A percentile compares a stretch with the other conserved stretches of the same genome.
Evolutionary conservation across 768 basidiomycete species (phyloP).

Genomic region (Cubamyces lactineus): DNA sequence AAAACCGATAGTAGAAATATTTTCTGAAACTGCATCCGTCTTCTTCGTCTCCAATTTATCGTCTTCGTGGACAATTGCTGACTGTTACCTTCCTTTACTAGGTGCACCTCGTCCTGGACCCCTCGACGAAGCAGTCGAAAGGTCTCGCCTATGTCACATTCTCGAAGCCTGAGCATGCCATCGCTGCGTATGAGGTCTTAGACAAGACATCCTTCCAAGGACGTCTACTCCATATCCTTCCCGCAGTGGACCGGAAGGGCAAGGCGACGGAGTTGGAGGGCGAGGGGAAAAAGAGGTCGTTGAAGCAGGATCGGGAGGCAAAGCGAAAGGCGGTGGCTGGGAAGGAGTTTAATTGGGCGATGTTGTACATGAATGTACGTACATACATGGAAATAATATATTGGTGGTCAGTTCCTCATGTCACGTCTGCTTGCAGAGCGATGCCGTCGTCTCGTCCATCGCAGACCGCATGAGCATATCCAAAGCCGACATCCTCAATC

Average conservation of each 20-base stretch:
- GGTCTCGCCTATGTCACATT: conserved; percentile 69
- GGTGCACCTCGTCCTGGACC: conserved; percentile 62
- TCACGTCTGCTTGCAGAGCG: conserved; percentile 58
- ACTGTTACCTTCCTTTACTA: conserved; percentile 29
- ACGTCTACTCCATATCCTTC: conserved; percentile 86
- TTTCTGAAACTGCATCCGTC: conserved; percentile 35
- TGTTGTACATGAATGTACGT: conserved; percentile 97
- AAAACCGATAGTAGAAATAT: conserved; percentile 64
- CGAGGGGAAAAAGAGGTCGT: conserved; percentile 47
- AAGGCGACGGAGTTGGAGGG: conserved; percentile 48
- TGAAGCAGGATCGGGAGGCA: conserved; percentile 61
- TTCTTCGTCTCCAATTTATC: conserved; percentile 4
- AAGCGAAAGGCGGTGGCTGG: conserved; percentile 71
- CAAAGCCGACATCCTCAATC: conserved; percentile 88
- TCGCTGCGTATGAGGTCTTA: conserved; percentile 74
- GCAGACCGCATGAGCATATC: conserved; percentile 86
- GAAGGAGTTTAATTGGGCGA: conserved; percentile 89
- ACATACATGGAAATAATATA: conserved; percentile 31
- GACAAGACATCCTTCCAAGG: conserved; percentile 92
- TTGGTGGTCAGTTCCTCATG: conserved; percentile 7
- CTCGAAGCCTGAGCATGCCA: conserved; percentile 46
- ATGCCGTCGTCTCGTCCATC: conserved; percentile 90
- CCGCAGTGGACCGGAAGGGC: conserved; percentile 71
- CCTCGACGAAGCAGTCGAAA: conserved; percentile 50
- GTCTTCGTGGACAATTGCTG: neutral